Evolutionary conservation across 2,329 filamentous ascomycete species (phyloP).

Genomic region (Paracamarosporium sp.): DNA sequence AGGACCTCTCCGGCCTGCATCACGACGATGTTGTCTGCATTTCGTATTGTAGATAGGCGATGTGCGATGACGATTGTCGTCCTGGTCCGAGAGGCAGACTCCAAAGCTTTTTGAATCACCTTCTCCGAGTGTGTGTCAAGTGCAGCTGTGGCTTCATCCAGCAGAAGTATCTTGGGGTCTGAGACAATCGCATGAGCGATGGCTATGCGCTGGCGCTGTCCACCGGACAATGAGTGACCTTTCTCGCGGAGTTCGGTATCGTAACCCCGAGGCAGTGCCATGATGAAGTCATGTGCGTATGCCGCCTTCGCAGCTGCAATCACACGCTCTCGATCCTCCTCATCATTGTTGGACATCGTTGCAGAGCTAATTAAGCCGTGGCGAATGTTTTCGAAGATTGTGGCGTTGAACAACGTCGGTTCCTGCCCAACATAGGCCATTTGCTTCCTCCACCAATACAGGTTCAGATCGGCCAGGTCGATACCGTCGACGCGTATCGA

Average conservation of each 20-base stretch:
- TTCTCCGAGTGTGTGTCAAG: slow-evolving; percentile 91
- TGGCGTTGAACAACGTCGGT: slow-evolving; percentile 77
- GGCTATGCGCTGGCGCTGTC: slow-evolving; percentile 92
- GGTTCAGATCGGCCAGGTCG: slow-evolving; percentile 56
- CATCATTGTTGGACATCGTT: slow-evolving; percentile 74
- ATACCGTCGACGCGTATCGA: slow-evolving; percentile 70
- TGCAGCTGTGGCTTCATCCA: slow-evolving; percentile 90
- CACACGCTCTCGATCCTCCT: slow-evolving; percentile 65
- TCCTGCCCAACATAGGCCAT: background rate
- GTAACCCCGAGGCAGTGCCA: slow-evolving; percentile 79
- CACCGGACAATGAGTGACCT: slow-evolving; percentile 86
- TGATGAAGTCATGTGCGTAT: slow-evolving; percentile 90
- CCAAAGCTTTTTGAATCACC: slow-evolving; percentile 59
- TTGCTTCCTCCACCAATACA: background rate
- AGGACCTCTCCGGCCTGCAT: background rate
- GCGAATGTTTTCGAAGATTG: slow-evolving; percentile 83
- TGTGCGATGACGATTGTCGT: slow-evolving; percentile 95
- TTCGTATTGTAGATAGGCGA: slow-evolving; percentile 86
- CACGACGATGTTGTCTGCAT: slow-evolving; percentile 65
- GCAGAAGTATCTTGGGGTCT: slow-evolving; percentile 83
- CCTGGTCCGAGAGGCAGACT: slow-evolving; percentile 78
- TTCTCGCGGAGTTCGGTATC: slow-evolving; percentile 89
- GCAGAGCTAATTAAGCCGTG: slow-evolving; percentile 72
- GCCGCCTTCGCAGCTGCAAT: slow-evolving; percentile 51
- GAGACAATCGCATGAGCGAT: slow-evolving; percentile 87